phyloP scores from a whole-genome alignment of 139 green algal species.

The Diplosphaera chodatii region DNA sequence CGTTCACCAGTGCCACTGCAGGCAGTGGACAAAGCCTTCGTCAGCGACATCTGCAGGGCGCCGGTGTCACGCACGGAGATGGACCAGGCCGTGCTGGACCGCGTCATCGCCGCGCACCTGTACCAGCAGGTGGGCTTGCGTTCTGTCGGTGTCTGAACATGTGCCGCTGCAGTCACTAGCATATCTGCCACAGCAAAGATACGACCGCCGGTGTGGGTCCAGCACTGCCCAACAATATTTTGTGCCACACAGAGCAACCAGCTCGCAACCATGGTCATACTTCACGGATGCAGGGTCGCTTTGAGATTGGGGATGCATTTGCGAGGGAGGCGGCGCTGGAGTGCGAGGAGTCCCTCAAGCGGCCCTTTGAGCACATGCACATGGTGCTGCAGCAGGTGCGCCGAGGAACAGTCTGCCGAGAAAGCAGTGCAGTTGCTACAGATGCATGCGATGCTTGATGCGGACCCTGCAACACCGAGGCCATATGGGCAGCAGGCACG shows the following conservation, averaged over 20 bases:
- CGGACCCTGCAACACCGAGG: too few species aligned
- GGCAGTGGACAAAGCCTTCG: conserved; percentile 73
- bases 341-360: conserved; percentile 35
- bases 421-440: too few species aligned
- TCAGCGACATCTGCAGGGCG: conserved; percentile 68
- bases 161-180: too few species aligned
- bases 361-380: conserved; percentile 71
- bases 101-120: conserved; percentile 84
- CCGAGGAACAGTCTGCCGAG: neutral
- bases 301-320: conserved; percentile 64
- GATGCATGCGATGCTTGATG: too few species aligned
- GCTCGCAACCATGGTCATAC: too few species aligned
- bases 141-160: too few species aligned
- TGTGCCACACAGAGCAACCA: too few species aligned
- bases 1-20: conserved; percentile 28
- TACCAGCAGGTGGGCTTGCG: conserved; percentile 80
- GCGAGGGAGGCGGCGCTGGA: conserved; percentile 63
- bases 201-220: too few species aligned
- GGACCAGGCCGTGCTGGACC: conserved; percentile 53
- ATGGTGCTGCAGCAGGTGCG: conserved; percentile 67
- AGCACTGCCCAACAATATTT: too few species aligned
- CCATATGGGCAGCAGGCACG: too few species aligned
- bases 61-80: conserved; percentile 35
- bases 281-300: conserved; percentile 50
- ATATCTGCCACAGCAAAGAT: too few species aligned